These are phyloP conservation scores for Sanghuangporus weigelae DNA, from an alignment of 1,284 basidiomycete species.

Conservation along the genomic window DNA sequence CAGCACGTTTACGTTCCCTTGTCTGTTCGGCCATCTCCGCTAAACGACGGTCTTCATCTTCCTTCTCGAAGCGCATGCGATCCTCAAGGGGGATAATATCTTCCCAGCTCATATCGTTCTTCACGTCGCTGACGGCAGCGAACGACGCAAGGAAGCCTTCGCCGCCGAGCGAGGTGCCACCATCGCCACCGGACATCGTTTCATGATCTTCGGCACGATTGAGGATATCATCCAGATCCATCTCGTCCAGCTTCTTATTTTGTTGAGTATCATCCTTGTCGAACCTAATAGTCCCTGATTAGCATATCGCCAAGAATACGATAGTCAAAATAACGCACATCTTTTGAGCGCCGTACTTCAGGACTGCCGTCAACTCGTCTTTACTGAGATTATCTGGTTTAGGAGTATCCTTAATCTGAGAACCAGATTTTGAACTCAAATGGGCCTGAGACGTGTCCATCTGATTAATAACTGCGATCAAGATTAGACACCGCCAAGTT, in stretches of 20 bases:
- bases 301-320: constrained; percentile 17
- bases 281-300: constrained; percentile 52
- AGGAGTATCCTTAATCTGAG: constrained; percentile 56
- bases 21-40: constrained; percentile 60
- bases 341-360: constrained; percentile 98
- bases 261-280: constrained; percentile 93
- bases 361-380: constrained; percentile 96
- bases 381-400: constrained; percentile 92
- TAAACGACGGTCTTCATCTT: constrained; percentile 70
- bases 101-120: constrained; percentile 98
- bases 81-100: constrained; percentile 97
- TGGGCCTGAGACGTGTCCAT: constrained; percentile 99
- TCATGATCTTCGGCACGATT: constrained; percentile 97
- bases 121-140: constrained; percentile 95
- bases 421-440: constrained; percentile 72
- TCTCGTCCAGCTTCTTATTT: constrained; percentile 95
- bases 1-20: constrained; percentile 76
- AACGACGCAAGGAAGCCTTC: constrained; percentile 96
- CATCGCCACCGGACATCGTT: constrained; percentile 80
- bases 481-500: not conserved
- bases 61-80: constrained; percentile 80
- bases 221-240: constrained; percentile 98
- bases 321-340: constrained; percentile 53
- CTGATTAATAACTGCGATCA: constrained; percentile 87
- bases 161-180: constrained; percentile 86